Evolutionary conservation across 163 green algal genomes (phyloP).

Genomic region (Volvox carteri): DNA sequence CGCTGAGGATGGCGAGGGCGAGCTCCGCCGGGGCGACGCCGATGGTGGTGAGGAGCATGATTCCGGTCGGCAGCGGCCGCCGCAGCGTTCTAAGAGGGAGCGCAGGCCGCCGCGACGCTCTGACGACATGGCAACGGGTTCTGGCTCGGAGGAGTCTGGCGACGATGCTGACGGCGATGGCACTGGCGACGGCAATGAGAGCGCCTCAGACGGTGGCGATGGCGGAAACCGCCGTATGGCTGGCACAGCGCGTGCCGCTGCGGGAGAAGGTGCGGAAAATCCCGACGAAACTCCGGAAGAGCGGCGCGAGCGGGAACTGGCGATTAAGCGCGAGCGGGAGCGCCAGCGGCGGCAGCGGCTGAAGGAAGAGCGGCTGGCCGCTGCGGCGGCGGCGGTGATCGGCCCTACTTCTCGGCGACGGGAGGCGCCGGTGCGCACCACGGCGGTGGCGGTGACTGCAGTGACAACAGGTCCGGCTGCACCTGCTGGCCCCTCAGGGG

Average conservation of each 20-base stretch:
- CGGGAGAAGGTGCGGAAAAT: background rate
- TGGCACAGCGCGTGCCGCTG: background rate
- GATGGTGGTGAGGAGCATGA: constrained; percentile 7
- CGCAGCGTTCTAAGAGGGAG: background rate
- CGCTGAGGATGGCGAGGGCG: background rate
- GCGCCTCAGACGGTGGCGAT: background rate
- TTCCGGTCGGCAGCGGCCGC: background rate
- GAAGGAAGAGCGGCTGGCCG: constrained; percentile 40
- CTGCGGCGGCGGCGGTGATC: constrained; percentile 17
- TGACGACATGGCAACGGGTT: background rate
- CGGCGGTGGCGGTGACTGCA: background rate
- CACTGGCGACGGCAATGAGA: background rate
- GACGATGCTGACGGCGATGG: background rate
- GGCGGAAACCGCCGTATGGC: background rate
- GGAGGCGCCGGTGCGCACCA: constrained; percentile 7
- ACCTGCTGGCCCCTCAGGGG: background rate
- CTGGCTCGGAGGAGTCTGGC: background rate
- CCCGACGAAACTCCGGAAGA: background rate
- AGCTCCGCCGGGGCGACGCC: background rate
- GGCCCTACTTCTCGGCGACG: background rate
- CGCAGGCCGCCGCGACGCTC: background rate
- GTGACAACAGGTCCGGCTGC: background rate
- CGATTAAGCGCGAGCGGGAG: constrained; percentile 35
- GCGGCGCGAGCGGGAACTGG: constrained; percentile 36
- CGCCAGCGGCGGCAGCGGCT: constrained; percentile 34